A percentile compares a stretch with the other conserved stretches of the same genome.
Evolutionary conservation across 306 rosid genomes (phyloP).

Genomic region (Abrus precatorius): DNA sequence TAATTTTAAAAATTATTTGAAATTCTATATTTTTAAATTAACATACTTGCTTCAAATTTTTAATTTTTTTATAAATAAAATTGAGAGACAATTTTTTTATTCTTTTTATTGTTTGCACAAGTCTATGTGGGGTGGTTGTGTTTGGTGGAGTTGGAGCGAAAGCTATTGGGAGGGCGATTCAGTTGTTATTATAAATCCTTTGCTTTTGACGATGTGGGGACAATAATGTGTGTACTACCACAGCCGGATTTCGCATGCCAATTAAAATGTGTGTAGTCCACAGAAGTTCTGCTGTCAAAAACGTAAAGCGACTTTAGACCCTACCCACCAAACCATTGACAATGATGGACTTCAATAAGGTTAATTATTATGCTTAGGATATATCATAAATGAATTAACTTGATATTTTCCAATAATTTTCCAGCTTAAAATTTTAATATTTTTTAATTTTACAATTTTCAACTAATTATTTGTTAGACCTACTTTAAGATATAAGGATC

Average conservation of each 20-base stretch:
- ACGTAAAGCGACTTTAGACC: not conserved
- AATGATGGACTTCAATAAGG: not conserved
- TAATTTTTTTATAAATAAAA: not conserved
- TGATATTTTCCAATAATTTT: not conserved
- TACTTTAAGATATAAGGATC: not conserved
- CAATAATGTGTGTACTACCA: not conserved
- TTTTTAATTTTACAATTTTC: not conserved
- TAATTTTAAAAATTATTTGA: not conserved
- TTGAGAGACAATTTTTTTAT: not conserved
- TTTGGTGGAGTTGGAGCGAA: not conserved
- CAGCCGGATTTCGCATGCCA: not conserved
- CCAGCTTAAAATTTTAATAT: not conserved
- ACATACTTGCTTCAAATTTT: not conserved
- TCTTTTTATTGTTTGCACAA: not conserved
- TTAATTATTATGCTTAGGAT: not conserved
- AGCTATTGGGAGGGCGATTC: no score
- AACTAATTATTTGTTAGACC: not conserved
- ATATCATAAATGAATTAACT: not conserved
- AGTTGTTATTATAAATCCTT: no score
- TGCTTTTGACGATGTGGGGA: not conserved
- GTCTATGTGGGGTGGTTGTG: constrained; percentile 23
- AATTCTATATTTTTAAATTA: not conserved
- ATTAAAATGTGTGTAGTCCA: not conserved
- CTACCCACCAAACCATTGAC: constrained; percentile 9
- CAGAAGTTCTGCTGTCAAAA: not conserved